These are phyloP conservation scores for Pichia sp. DNA, from an alignment of 1,139 yeast genomes.

Conservation along the genomic window DNA sequence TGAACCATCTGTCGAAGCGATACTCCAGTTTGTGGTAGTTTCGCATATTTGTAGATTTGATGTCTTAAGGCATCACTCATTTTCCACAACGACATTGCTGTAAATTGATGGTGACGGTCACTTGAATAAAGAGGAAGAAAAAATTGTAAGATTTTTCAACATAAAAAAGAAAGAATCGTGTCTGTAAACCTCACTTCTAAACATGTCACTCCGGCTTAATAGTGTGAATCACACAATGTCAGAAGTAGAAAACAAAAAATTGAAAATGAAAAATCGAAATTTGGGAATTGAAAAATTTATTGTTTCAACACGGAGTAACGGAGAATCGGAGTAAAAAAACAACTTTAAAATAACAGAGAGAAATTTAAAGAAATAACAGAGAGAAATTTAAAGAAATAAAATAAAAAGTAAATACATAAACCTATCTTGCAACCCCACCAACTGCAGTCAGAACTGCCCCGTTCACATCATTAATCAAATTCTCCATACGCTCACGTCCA, in stretches of 20 bases:
- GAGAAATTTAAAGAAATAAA: not conserved
- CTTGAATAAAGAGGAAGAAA: not conserved
- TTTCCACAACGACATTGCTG: constrained; percentile 24
- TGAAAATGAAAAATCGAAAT: not conserved
- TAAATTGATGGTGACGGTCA: no score
- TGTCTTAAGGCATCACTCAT: constrained; percentile 26
- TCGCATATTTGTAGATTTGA: constrained; percentile 47
- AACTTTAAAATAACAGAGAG: no score
- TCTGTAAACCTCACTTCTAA: no score
- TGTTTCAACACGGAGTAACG: no score
- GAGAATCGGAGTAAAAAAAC: not conserved
- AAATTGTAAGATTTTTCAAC: not conserved
- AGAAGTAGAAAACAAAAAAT: no score
- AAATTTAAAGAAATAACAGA: no score
- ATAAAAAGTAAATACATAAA: not conserved
- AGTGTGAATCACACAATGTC: no score
- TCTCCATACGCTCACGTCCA: constrained; percentile 62
- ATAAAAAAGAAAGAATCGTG: no score
- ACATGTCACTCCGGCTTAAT: no score
- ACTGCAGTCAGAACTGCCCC: constrained; percentile 33
- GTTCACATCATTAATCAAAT: constrained; percentile 41
- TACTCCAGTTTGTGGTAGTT: constrained; percentile 76
- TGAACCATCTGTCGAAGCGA: constrained; percentile 89
- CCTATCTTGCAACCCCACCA: constrained; percentile 19
- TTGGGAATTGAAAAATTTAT: no score